These are phyloP conservation scores for Nothomitra cinnamomea DNA, from an alignment of 2,329 filamentous ascomycete genomes.

Conservation along the genomic window DNA sequence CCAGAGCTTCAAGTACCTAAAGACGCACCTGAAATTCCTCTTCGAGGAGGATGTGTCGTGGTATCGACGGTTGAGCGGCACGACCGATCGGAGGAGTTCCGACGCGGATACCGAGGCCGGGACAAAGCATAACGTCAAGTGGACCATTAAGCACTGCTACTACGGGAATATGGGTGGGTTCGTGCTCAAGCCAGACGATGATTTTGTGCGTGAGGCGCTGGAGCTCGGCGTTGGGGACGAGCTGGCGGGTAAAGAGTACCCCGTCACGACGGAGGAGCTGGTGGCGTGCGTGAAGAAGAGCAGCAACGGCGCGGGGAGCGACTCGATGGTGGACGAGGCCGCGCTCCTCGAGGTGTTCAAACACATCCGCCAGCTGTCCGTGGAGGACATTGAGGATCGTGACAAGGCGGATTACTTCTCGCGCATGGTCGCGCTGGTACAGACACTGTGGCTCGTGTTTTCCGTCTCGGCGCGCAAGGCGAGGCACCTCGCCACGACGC, in stretches of 20 bases:
- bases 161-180: slow-evolving; percentile 27
- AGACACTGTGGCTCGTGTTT: slow-evolving; percentile 15
- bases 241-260: too few relatives aligned
- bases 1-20: slow-evolving; percentile 16
- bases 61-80: not conserved
- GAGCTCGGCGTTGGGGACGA: slow-evolving; percentile 10
- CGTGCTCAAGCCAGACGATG: slow-evolving; percentile 17
- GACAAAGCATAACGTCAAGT: slow-evolving; percentile 12
- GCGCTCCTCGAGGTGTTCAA: not conserved
- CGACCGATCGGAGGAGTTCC: not conserved
- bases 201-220: slow-evolving; percentile 23
- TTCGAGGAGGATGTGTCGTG: slow-evolving; percentile 7
- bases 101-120: slow-evolving; percentile 4
- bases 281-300: not conserved
- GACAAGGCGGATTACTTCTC: not conserved
- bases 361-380: not conserved
- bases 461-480: slow-evolving; percentile 8
- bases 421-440: not conserved
- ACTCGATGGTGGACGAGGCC: not conserved
- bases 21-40: not conserved
- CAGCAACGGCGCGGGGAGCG: too few relatives aligned
- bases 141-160: slow-evolving; percentile 26
- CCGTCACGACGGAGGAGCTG: slow-evolving; percentile 11
- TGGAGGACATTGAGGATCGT: not conserved
- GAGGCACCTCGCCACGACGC: slow-evolving; percentile 11